A percentile compares a stretch with the other conserved stretches of the same genome.
Conservation (phyloP, 805 yeast species). For the Candida silvicultrix region DNA sequence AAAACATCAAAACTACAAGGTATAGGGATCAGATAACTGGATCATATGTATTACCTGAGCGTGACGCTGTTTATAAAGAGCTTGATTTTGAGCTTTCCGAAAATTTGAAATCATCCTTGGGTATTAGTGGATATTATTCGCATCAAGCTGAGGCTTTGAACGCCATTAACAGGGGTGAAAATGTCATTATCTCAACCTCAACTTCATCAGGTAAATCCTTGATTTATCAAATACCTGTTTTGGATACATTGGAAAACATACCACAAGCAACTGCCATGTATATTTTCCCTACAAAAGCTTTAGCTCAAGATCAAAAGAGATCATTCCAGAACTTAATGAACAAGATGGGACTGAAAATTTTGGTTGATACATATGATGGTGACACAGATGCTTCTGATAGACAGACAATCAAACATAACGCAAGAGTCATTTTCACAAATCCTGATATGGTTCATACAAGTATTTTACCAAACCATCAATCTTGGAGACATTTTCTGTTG, state of each 20-base stretch:
- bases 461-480: conserved; percentile 68
- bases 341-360: conserved; percentile 40
- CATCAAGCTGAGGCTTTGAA: conserved; percentile 83
- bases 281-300: conserved; percentile 93
- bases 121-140: conserved; percentile 48
- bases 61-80: conserved; percentile 38
- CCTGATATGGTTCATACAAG: conserved; percentile 92
- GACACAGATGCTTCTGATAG: conserved; percentile 69
- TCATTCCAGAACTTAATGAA: conserved; percentile 57
- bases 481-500: conserved; percentile 66
- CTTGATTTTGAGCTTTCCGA: conserved; percentile 42
- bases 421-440: conserved; percentile 84
- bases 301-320: conserved; percentile 94
- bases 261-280: conserved; percentile 63
- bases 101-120: conserved; percentile 45
- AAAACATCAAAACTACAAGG: conserved; percentile 40
- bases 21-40: conserved; percentile 61
- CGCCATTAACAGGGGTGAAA: conserved; percentile 45
- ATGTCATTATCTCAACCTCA: conserved; percentile 87
- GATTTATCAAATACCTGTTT: conserved; percentile 83
- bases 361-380: conserved; percentile 86
- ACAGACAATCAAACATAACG: conserved; percentile 45
- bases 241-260: conserved; percentile 37
- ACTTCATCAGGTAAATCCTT: conserved; percentile 96
- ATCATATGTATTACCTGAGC: conserved; percentile 39